These are phyloP conservation scores for Monilinia fructicola DNA, from an alignment of 2,329 filamentous ascomycete genomes.

Conservation along the genomic window DNA sequence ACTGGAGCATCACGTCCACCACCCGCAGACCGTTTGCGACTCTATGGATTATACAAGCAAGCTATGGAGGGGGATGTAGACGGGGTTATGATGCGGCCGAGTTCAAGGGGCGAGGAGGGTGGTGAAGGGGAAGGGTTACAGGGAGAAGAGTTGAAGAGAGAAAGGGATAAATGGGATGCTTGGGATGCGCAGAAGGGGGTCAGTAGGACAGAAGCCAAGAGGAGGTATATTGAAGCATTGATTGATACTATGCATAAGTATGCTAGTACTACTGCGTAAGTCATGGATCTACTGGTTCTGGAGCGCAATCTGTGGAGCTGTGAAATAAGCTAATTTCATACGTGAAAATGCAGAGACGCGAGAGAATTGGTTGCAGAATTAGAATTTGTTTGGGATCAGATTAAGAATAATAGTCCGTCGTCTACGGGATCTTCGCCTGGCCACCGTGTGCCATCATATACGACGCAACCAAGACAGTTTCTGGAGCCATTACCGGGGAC, in stretches of 20 bases:
- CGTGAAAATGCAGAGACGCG: conserved; percentile 59
- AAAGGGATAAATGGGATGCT: conserved; percentile 80
- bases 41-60: conserved; percentile 99
- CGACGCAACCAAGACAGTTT: conserved; percentile 44
- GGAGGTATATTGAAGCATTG: conserved; percentile 86
- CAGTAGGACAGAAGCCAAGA: conserved; percentile 87
- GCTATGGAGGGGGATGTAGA: conserved; percentile 98
- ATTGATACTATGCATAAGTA: conserved; percentile 98
- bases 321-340: conserved; percentile 23
- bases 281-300: conserved; percentile 26
- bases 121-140: conserved; percentile 39
- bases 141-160: conserved; percentile 49
- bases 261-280: conserved; percentile 75
- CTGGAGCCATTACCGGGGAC: conserved; percentile 50
- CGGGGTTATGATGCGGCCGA: conserved; percentile 85
- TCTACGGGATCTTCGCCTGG: conserved; percentile 60
- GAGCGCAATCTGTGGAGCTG: too few relatives aligned
- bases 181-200: conserved; percentile 88
- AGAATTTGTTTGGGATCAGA: conserved; percentile 99
- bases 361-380: conserved; percentile 86
- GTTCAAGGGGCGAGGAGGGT: conserved; percentile 58
- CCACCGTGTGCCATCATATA: conserved; percentile 39
- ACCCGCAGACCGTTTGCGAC: conserved; percentile 76
- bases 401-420: conserved; percentile 78
- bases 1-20: conserved; percentile 89